phyloP scores from a whole-genome alignment of 306 rosid genomes.

The Prunus salicina region DNA sequence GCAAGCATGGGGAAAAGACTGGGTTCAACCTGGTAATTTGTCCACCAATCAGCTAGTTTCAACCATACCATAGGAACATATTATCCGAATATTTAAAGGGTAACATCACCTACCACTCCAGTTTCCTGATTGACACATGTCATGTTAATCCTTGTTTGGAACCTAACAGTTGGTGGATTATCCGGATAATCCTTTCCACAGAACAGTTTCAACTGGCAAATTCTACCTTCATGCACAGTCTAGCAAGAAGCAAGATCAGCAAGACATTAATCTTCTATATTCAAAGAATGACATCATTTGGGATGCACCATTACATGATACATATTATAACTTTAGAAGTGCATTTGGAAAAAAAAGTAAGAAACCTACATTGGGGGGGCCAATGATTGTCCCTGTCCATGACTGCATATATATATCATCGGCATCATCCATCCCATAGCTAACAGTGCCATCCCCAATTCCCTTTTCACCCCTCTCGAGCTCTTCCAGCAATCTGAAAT shows the following conservation, averaged over 20 bases:
- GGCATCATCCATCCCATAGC: slow-evolving; percentile 99
- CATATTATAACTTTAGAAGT: not conserved
- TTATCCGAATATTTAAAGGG: not conserved
- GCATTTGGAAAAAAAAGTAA: not conserved
- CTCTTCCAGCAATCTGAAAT: slow-evolving; percentile 91
- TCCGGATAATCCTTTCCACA: slow-evolving; percentile 94
- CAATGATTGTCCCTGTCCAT: slow-evolving; percentile 97
- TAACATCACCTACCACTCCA: slow-evolving; percentile 69
- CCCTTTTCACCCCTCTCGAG: slow-evolving; percentile 99
- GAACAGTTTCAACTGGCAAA: slow-evolving; percentile 85
- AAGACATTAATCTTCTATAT: slow-evolving; percentile 8
- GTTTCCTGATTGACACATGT: slow-evolving; percentile 82
- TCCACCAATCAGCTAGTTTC: slow-evolving; percentile 30
- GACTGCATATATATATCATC: slow-evolving; percentile 94
- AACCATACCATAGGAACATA: slow-evolving; percentile 14
- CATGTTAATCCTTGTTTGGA: slow-evolving; percentile 92
- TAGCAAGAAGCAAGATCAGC: slow-evolving; percentile 36
- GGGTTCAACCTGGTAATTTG: slow-evolving; percentile 79
- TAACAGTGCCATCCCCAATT: slow-evolving; percentile 97
- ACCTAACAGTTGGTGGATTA: slow-evolving; percentile 88
- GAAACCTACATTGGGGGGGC: slow-evolving; percentile 81
- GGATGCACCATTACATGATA: not conserved
- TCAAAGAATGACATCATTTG: not conserved
- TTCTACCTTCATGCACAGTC: slow-evolving; percentile 97
- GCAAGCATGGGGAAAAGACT: slow-evolving; percentile 87